Conservation (phyloP, 805 yeast species). For the Suhomyces pyralidae region DNA sequence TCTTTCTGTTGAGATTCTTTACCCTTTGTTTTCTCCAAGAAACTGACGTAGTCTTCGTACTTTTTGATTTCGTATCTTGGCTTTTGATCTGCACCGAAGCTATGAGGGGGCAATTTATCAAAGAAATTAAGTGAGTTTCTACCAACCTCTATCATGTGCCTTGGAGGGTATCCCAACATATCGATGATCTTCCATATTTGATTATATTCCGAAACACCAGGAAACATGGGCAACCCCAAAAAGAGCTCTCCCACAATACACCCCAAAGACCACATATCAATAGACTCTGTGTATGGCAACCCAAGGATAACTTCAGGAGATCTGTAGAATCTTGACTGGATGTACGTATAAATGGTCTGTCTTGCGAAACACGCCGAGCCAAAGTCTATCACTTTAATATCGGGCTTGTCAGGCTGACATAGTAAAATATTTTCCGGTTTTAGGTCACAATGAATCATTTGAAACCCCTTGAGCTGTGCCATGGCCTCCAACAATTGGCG, state of each 20-base stretch:
- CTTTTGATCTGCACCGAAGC: constrained; percentile 16
- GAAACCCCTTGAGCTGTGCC: constrained; percentile 73
- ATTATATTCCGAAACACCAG: constrained; percentile 92
- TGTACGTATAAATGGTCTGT: constrained; percentile 84
- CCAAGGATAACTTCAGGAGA: constrained; percentile 95
- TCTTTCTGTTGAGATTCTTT: constrained; percentile 45
- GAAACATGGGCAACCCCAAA: constrained; percentile 88
- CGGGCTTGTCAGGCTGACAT: constrained; percentile 76
- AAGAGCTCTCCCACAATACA: constrained; percentile 89
- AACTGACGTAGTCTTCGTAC: constrained; percentile 35
- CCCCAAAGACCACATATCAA: constrained; percentile 97
- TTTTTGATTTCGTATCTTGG: constrained; percentile 31
- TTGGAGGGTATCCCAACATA: constrained; percentile 83
- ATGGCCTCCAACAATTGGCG: constrained; percentile 80
- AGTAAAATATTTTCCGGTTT: constrained; percentile 93
- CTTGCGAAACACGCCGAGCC: constrained; percentile 94
- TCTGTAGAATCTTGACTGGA: constrained; percentile 89
- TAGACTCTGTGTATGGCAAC: constrained; percentile 84
- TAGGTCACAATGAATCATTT: constrained; percentile 91
- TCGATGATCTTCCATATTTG: constrained; percentile 80
- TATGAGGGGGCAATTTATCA: constrained; percentile 35
- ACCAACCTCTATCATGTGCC: constrained; percentile 97
- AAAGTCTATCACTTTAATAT: constrained; percentile 89
- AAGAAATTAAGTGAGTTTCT: constrained; percentile 72
- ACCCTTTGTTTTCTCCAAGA: constrained; percentile 22